These are phyloP conservation scores for Chrysanthemum makinoi DNA, from an alignment of 129 eudicot species.

Conservation along the genomic window DNA sequence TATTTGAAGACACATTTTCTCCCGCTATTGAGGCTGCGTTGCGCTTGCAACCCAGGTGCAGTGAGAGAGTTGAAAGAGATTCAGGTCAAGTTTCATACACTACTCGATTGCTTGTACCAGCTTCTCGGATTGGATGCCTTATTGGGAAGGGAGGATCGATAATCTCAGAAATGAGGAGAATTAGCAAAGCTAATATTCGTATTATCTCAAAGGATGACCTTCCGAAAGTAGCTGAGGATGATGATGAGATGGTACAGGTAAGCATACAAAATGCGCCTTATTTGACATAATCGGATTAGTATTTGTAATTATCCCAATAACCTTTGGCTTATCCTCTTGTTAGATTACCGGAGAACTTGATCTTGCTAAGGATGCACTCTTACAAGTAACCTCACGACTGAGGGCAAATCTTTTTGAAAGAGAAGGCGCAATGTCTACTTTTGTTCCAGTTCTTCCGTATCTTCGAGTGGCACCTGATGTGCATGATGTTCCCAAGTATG, in stretches of 20 bases:
- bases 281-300: neutral
- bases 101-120: conserved; percentile 81
- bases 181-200: conserved; percentile 87
- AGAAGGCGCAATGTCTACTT: conserved; percentile 77
- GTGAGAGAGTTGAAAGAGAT: conserved; percentile 94
- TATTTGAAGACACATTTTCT: conserved; percentile 77
- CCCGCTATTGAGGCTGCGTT: conserved; percentile 88
- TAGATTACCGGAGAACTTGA: conserved; percentile 94
- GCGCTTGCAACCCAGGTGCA: conserved; percentile 93
- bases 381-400: conserved; percentile 84
- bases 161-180: conserved; percentile 80
- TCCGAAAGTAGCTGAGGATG: conserved; percentile 87
- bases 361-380: conserved; percentile 76
- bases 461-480: conserved; percentile 68
- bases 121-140: conserved; percentile 88
- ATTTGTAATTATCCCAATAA: conserved; percentile 7
- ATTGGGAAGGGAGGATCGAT: conserved; percentile 97
- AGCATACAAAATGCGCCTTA: conserved; percentile 1
- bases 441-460: conserved; percentile 91
- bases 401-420: conserved; percentile 92
- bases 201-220: conserved; percentile 81
- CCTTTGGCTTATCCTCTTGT: neutral
- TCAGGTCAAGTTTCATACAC: conserved; percentile 82
- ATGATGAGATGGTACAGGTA: conserved; percentile 99
- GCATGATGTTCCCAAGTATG: conserved; percentile 61